phyloP scores from a whole-genome alignment of 208 protist species.

The Leishmania gerbilli region DNA sequence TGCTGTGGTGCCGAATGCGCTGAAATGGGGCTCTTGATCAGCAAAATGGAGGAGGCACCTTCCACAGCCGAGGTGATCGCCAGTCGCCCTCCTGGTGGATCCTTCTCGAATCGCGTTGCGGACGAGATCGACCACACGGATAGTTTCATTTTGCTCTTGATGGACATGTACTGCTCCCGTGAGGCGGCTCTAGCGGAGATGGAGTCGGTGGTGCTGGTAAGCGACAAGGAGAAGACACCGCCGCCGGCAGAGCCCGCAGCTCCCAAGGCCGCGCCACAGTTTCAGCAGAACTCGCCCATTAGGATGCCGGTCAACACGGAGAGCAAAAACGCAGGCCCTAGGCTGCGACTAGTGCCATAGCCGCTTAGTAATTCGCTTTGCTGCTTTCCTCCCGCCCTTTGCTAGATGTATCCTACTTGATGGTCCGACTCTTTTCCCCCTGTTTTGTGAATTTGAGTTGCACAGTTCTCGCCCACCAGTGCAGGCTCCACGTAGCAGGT shows the following conservation, averaged over 20 bases:
- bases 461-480: not conserved
- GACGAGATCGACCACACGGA: constrained; percentile 59
- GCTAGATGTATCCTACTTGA: constrained; percentile 6
- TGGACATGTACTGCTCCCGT: constrained; percentile 81
- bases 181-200: constrained; percentile 32
- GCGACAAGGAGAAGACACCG: constrained; percentile 11
- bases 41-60: constrained; percentile 67
- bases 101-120: constrained; percentile 7
- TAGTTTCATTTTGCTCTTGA: constrained; percentile 77
- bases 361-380: not conserved
- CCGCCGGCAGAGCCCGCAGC: constrained; percentile 6
- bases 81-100: constrained; percentile 32
- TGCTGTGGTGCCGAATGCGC: constrained; percentile 51
- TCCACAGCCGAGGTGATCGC: constrained; percentile 78
- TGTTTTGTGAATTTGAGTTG: not conserved
- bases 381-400: not conserved
- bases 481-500: not conserved
- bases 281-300: constrained; percentile 47
- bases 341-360: constrained; percentile 17
- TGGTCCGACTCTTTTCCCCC: not conserved
- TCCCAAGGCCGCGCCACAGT: constrained; percentile 17
- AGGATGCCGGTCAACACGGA: constrained; percentile 46
- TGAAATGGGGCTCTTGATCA: constrained; percentile 61
- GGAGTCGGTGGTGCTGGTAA: constrained; percentile 9
- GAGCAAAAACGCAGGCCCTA: constrained; percentile 12